Percentiles rank a stretch among this genome's conserved stretches.
Evolutionary conservation across 768 basidiomycete genomes (phyloP).

Genomic region (Xerocomellus chrysenteron): DNA sequence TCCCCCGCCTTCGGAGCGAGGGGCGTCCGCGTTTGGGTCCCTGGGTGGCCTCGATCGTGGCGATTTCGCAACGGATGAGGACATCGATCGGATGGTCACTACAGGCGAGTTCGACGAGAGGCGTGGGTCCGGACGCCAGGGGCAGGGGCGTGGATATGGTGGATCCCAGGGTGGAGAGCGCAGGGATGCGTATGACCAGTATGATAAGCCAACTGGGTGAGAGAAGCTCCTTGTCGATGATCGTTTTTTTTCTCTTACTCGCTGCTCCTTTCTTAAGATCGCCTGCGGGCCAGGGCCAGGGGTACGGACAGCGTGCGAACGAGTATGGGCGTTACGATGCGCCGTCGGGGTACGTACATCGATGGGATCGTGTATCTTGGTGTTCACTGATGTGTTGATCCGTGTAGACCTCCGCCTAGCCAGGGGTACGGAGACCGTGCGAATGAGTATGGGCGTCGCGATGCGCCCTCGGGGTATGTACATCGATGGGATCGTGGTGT

Average conservation of each 20-base stretch:
- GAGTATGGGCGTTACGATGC: constrained; percentile 9
- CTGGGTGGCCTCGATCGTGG: constrained; percentile 18
- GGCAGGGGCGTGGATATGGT: background rate
- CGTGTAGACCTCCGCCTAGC: constrained; percentile 9
- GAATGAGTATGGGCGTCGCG: constrained; percentile 4
- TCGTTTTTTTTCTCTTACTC: background rate
- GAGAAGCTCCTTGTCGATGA: background rate
- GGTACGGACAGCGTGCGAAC: background rate
- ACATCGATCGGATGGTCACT: constrained; percentile 22
- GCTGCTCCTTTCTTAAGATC: constrained; percentile 3
- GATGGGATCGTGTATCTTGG: background rate
- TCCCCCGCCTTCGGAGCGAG: background rate
- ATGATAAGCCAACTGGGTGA: constrained; percentile 14
- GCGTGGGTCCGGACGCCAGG: background rate
- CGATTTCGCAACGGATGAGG: constrained; percentile 32
- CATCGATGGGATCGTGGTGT: background rate
- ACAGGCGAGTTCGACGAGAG: constrained; percentile 10
- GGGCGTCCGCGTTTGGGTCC: background rate
- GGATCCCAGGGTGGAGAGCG: background rate
- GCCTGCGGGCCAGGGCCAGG: constrained; percentile 2
- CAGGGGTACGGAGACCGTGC: background rate
- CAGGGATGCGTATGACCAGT: background rate
- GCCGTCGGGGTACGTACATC: background rate
- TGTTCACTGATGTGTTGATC: background rate
- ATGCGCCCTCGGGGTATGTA: constrained; percentile 8